A percentile compares a stretch with the other conserved stretches of the same genome.
These are phyloP conservation scores for Penicillium parvum DNA, from an alignment of 495 filamentous ascomycete genomes.

Conservation along the genomic window DNA sequence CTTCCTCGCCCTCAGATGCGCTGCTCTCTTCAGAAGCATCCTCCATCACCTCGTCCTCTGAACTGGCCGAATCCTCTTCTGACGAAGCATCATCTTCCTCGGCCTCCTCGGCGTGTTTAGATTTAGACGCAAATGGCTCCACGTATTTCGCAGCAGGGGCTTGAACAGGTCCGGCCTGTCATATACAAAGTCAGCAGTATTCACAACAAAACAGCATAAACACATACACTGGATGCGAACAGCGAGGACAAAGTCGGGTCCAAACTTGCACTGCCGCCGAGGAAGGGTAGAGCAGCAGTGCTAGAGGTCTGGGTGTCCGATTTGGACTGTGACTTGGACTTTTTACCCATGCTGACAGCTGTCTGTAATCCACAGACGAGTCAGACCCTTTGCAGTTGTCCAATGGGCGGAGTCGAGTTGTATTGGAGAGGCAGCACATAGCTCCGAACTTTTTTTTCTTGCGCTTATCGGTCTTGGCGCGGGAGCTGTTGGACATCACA, in stretches of 20 bases:
- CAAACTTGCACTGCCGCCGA: constrained; percentile 44
- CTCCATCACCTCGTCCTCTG: constrained; percentile 42
- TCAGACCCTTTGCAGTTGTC: background rate
- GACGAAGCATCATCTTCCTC: constrained; percentile 32
- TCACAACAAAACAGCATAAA: constrained; percentile 2
- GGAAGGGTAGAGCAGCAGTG: constrained; percentile 29
- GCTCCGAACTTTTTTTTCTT: constrained; percentile 29
- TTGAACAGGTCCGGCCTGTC: constrained; percentile 67
- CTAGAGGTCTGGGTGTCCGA: constrained; percentile 15
- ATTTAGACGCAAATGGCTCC: constrained; percentile 12
- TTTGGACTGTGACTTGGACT: constrained; percentile 34
- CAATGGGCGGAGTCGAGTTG: constrained; percentile 10
- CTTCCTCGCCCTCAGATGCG: constrained; percentile 29
- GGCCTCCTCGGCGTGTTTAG: constrained; percentile 21
- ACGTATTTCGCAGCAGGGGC: constrained; percentile 49
- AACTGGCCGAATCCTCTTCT: constrained; percentile 37
- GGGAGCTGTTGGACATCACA: constrained; percentile 23
- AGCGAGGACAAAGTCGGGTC: constrained; percentile 75
- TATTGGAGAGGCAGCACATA: constrained; percentile 12
- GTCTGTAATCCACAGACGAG: background rate
- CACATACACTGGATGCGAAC: constrained; percentile 75
- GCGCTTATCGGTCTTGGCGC: constrained; percentile 30
- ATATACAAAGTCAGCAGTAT: constrained; percentile 7
- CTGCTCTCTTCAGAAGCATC: constrained; percentile 36
- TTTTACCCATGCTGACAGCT: constrained; percentile 37